A percentile compares a stretch with the other conserved stretches of the same genome.
Conservation (phyloP, 768 basidiomycete species). For the Rhizopogon salebrosus region DNA sequence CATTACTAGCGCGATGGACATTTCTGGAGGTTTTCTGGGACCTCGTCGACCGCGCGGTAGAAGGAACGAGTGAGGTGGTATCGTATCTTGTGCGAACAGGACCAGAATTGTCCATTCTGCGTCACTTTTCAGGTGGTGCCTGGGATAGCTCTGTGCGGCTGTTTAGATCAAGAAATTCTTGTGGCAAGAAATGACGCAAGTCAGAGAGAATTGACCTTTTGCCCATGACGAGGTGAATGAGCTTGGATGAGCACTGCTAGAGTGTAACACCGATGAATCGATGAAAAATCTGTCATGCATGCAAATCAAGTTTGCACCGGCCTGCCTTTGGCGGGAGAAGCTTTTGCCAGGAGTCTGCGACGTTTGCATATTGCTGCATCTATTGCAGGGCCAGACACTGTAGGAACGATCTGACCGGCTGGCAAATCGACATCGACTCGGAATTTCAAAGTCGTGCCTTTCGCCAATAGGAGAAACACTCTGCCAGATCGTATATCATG, state of each 20-base stretch:
- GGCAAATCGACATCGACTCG: no score
- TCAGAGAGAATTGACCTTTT: conserved; percentile 39
- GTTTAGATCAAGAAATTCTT: conserved; percentile 28
- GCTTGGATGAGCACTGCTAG: no score
- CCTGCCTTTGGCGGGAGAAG: no score
- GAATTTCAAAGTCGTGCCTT: no score
- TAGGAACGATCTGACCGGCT: no score
- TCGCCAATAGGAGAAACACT: no score
- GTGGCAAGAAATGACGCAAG: conserved; percentile 38
- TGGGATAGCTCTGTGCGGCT: conserved; percentile 4
- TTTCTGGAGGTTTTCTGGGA: conserved; percentile 77
- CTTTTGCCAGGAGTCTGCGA: no score
- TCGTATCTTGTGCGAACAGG: conserved; percentile 47
- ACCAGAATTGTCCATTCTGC: conserved; percentile 20
- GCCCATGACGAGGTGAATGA: conserved; percentile 22
- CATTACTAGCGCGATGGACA: conserved; percentile 48
- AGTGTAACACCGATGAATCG: neutral
- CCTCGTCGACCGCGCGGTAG: conserved; percentile 58
- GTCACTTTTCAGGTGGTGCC: conserved; percentile 9
- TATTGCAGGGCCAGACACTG: no score
- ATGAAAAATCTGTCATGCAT: no score
- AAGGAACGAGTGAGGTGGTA: conserved; percentile 67
- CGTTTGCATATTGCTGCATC: no score
- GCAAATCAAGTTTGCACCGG: no score
- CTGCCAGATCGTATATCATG: no score